phyloP scores from a whole-genome alignment of 2,329 filamentous ascomycete genomes.

The Fusarium sp. region DNA sequence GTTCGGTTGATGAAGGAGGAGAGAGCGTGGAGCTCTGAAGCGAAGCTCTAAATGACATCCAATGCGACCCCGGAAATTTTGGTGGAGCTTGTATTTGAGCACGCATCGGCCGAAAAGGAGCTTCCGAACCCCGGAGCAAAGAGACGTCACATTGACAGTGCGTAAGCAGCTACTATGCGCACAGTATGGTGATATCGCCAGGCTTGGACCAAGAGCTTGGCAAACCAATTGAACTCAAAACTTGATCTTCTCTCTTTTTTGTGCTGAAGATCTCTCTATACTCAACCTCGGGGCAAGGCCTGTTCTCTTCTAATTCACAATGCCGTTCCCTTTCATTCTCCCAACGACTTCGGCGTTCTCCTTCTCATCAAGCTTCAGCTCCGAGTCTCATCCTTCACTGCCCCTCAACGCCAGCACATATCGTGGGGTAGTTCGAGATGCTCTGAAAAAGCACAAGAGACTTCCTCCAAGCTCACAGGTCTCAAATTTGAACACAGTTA shows the following conservation, averaged over 20 bases:
- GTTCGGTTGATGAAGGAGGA: conserved; percentile 19
- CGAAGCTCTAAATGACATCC: conserved; percentile 28
- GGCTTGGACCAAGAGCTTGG: conserved; percentile 38
- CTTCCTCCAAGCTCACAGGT: conserved; percentile 78
- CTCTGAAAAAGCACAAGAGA: conserved; percentile 89
- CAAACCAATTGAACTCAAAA: conserved; percentile 21
- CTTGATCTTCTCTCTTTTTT: background rate
- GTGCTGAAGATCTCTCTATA: background rate
- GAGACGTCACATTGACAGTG: conserved; percentile 26
- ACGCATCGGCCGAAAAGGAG: conserved; percentile 31
- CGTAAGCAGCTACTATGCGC: background rate
- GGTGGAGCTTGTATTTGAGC: conserved; percentile 30
- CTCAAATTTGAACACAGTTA: conserved; percentile 76
- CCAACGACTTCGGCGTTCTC: conserved; percentile 91
- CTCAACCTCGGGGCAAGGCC: background rate
- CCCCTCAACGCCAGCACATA: conserved; percentile 85
- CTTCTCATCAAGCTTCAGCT: conserved; percentile 81
- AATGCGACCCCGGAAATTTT: conserved; percentile 37
- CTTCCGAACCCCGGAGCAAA: conserved; percentile 42
- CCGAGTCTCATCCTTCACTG: conserved; percentile 88
- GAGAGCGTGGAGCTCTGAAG: conserved; percentile 32
- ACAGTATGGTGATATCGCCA: conserved; percentile 44
- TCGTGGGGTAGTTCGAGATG: conserved; percentile 83
- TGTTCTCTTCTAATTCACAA: conserved; percentile 54
- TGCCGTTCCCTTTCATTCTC: conserved; percentile 91